These are phyloP conservation scores for Candida dajiaensis DNA, from an alignment of 805 yeast species.

Conservation along the genomic window DNA sequence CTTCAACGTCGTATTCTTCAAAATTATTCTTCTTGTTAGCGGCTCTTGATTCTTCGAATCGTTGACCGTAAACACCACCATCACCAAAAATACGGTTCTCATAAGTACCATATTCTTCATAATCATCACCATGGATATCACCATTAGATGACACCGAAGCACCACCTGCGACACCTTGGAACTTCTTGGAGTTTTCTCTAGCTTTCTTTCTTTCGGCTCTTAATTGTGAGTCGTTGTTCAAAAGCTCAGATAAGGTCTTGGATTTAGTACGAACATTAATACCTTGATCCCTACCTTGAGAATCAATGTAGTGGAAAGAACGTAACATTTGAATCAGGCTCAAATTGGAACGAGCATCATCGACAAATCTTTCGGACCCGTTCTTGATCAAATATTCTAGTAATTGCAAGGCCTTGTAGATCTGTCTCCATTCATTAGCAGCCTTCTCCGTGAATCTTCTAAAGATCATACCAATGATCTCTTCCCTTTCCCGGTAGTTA, in stretches of 20 bases:
- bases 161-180: slow-evolving; percentile 73
- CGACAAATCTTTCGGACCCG: slow-evolving; percentile 93
- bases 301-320: slow-evolving; percentile 89
- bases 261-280: slow-evolving; percentile 90
- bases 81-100: slow-evolving; percentile 59
- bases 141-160: slow-evolving; percentile 26
- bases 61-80: slow-evolving; percentile 64
- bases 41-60: slow-evolving; percentile 53
- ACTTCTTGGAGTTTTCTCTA: slow-evolving; percentile 77
- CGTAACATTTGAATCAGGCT: slow-evolving; percentile 81
- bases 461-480: slow-evolving; percentile 67
- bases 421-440: slow-evolving; percentile 97
- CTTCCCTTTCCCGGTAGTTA: slow-evolving; percentile 77
- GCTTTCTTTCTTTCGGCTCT: slow-evolving; percentile 87
- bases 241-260: slow-evolving; percentile 61
- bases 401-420: slow-evolving; percentile 88
- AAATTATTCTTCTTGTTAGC: slow-evolving; percentile 37
- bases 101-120: slow-evolving; percentile 42
- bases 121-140: slow-evolving; percentile 24
- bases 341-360: slow-evolving; percentile 83
- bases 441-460: slow-evolving; percentile 93
- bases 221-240: slow-evolving; percentile 70
- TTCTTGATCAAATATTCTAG: slow-evolving; percentile 87
- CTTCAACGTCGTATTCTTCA: slow-evolving; percentile 56
- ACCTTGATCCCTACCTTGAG: slow-evolving; percentile 94